These are phyloP conservation scores for Arthrinium puccinioides DNA, from an alignment of 2,329 filamentous ascomycete genomes.

Conservation along the genomic window DNA sequence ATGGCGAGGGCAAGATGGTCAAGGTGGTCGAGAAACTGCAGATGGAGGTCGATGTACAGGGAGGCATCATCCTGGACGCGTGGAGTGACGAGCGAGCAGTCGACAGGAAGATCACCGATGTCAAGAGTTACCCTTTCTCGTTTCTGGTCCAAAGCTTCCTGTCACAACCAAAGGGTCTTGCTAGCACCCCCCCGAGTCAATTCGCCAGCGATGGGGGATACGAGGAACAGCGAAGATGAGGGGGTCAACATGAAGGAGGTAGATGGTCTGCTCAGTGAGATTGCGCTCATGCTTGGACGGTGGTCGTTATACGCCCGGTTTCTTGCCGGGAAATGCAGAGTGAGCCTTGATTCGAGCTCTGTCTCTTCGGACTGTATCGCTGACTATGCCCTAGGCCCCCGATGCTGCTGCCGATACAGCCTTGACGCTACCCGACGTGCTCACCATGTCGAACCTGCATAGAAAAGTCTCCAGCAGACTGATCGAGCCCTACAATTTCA, in stretches of 20 bases:
- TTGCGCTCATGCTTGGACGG: conserved; percentile 82
- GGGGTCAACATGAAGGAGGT: conserved; percentile 95
- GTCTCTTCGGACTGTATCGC: conserved; percentile 9
- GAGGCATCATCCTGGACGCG: conserved; percentile 89
- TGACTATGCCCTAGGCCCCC: conserved; percentile 39
- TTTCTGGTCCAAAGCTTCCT: conserved; percentile 94
- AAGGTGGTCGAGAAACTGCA: conserved; percentile 89
- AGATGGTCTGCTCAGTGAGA: conserved; percentile 79
- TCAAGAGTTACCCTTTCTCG: conserved; percentile 96
- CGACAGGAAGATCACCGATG: conserved; percentile 81
- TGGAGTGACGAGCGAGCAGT: conserved; percentile 87
- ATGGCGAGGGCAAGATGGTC: conserved; percentile 87
- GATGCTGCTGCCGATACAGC: conserved; percentile 43
- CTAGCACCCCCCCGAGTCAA: conserved; percentile 60
- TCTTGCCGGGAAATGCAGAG: conserved; percentile 76
- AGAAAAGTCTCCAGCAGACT: conserved; percentile 73
- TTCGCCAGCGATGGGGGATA: conserved; percentile 63
- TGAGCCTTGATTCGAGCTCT: conserved; percentile 35
- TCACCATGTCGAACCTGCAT: conserved; percentile 71
- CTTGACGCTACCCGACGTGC: conserved; percentile 63
- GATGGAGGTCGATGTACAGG: conserved; percentile 91
- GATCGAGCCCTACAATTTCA: conserved; percentile 74
- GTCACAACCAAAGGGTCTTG: conserved; percentile 55
- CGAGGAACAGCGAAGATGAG: conserved; percentile 74
- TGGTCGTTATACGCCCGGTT: conserved; percentile 94